phyloP scores from a whole-genome alignment of 78 protist species.

The Dictyostelium capitatum region DNA sequence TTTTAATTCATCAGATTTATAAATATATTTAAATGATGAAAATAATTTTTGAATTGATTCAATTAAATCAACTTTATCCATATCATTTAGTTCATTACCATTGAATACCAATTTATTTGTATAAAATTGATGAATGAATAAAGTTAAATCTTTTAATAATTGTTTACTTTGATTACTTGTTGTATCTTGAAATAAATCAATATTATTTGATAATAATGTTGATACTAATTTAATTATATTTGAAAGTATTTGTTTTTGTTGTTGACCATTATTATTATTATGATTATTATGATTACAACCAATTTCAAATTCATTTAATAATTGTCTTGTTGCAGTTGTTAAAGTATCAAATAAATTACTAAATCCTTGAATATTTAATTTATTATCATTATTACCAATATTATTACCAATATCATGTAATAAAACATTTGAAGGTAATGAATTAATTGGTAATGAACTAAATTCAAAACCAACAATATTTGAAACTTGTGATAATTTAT shows the following conservation, averaged over 20 bases:
- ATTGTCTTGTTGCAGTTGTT: background rate
- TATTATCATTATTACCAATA: background rate
- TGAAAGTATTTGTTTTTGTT: constrained; percentile 3
- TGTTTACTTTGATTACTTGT: background rate
- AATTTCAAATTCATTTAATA: background rate
- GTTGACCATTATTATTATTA: background rate
- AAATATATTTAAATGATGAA: constrained; percentile 7
- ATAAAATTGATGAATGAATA: constrained; percentile 12
- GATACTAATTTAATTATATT: background rate
- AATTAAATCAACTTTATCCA: background rate
- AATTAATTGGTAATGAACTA: background rate
- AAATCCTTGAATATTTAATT: background rate
- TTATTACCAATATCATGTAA: background rate
- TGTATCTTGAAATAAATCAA: background rate
- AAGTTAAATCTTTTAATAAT: background rate
- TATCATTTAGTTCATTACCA: background rate
- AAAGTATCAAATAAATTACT: constrained; percentile 16
- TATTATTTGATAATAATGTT: background rate
- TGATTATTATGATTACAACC: background rate
- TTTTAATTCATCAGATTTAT: background rate
- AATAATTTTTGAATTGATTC: background rate
- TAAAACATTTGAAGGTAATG: background rate
- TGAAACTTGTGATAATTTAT: background rate
- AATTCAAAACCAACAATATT: constrained; percentile 31
- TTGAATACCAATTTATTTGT: background rate